Evolutionary conservation across 2,329 filamentous ascomycete genomes (phyloP), one percentile per base, ranked within the genome.

Genomic region (Hypoxylon sp.): DNA sequence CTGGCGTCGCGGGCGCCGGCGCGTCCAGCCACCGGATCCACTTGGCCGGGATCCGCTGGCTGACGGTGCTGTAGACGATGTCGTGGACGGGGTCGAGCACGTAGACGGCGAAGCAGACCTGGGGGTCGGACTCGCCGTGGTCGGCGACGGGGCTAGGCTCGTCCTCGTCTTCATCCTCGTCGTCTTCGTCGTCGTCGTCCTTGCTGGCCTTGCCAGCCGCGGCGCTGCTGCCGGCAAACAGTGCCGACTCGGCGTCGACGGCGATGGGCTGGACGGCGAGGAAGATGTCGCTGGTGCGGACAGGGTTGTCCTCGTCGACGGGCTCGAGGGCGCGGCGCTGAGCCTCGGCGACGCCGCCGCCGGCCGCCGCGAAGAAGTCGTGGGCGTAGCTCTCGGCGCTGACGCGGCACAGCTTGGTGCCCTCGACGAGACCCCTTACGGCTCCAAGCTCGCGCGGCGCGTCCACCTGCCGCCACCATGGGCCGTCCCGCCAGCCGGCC

Each of bases 11-110:
- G 11, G 83, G 79, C n/a, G 78, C 75, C 2, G 88, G 82, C 9
- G 90, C 89, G 72, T 99, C 94, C 5, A 99, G 83, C 95, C 95
- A 99, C 59, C 88, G 84, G 47, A 91, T 84, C 95, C 95, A 99
- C 71, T 88, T 88, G 35, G 86, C 84, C 0, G 95, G 95, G 45
- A 98, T 81, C 7, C 87, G 75, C 77, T 99, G 95, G 58, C 91
- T 93, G 68, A 97, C 74, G 1, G 91, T 86, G 65, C 87, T 84
- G 80, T 95, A 98, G 55, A 89, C 87, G 67, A 99, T 96, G 57
- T 90, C 88, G 74, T 99, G 95, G 29, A 97, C 86, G 2, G 95
- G 94, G 70, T 99, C 95, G 69, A 91, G 81, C 20, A 95, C 83
- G 70, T 91, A 92, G 54, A 95, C 78, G 20, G 91, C 91, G 67